A percentile compares a stretch with the other conserved stretches of the same genome.
Evolutionary conservation across 164 flowering plant species (phyloP).

Genomic region (Protea cynaroides): DNA sequence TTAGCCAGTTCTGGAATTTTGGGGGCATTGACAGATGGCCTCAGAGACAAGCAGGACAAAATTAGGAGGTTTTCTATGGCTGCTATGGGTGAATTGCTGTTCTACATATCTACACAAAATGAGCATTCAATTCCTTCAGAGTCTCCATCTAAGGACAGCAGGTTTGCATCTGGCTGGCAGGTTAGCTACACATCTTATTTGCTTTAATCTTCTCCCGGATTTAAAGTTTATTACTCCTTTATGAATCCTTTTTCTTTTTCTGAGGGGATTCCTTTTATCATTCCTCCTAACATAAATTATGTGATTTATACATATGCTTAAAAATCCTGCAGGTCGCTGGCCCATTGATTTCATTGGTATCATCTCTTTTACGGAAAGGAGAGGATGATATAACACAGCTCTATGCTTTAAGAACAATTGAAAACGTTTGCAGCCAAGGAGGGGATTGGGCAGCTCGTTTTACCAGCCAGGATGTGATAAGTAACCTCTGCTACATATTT

Average conservation of each 20-base stretch:
- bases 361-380: constrained; percentile 83
- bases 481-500: constrained; percentile 75
- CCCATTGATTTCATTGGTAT: constrained; percentile 67
- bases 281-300: not conserved
- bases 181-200: constrained; percentile 29
- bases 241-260: not conserved
- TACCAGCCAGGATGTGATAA: constrained; percentile 77
- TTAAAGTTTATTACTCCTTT: not conserved
- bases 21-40: constrained; percentile 81
- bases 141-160: constrained; percentile 75
- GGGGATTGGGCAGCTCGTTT: constrained; percentile 85
- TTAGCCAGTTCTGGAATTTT: constrained; percentile 85
- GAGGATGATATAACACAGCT: constrained; percentile 95
- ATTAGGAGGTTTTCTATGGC: constrained; percentile 97
- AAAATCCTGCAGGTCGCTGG: constrained; percentile 57
- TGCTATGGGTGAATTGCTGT: constrained; percentile 91
- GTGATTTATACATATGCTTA: not conserved
- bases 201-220: too few species aligned
- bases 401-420: constrained; percentile 91
- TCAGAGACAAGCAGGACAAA: constrained; percentile 90
- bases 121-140: constrained; percentile 53
- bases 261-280: not conserved
- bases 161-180: constrained; percentile 85
- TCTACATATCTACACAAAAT: constrained; percentile 88
- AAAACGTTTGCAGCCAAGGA: constrained; percentile 95